Evolutionary conservation across 2,329 filamentous ascomycete genomes (phyloP).

Genomic region (Alternaria conjuncta): DNA sequence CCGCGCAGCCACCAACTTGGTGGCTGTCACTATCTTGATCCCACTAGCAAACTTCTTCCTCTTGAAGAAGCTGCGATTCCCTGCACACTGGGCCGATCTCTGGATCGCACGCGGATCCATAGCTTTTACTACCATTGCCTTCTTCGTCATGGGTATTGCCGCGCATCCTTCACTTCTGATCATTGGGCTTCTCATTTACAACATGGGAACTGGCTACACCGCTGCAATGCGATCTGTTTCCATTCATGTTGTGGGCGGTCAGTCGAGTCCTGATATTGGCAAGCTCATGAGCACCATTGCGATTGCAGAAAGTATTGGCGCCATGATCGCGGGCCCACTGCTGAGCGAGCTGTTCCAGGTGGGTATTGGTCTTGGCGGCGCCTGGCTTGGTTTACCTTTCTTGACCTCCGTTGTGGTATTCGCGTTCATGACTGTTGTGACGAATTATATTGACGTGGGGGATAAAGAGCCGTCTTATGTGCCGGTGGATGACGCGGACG

Average conservation of each 20-base stretch:
- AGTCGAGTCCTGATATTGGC: conserved; percentile 52
- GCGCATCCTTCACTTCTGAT: conserved; percentile 52
- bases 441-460: conserved; percentile 35
- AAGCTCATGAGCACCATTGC: conserved; percentile 58
- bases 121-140: conserved; percentile 52
- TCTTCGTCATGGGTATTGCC: conserved; percentile 56
- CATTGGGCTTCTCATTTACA: conserved; percentile 55
- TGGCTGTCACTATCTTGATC: conserved; percentile 55
- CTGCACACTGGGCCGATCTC: conserved; percentile 53
- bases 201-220: conserved; percentile 57
- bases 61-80: conserved; percentile 44
- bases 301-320: conserved; percentile 56
- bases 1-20: conserved; percentile 56
- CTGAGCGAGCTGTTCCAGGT: conserved; percentile 56
- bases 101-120: conserved; percentile 56
- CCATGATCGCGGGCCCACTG: conserved; percentile 55
- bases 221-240: conserved; percentile 56
- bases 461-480: conserved; percentile 28
- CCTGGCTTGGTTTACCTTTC: conserved; percentile 58
- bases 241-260: conserved; percentile 56
- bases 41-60: conserved; percentile 52
- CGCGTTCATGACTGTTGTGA: conserved; percentile 32
- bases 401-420: conserved; percentile 34
- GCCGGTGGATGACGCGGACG: conserved; percentile 24
- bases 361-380: conserved; percentile 54